Evolutionary conservation across 495 filamentous ascomycete genomes (phyloP), one percentile per base, ranked within the genome.

Genomic region (Bombardia bombarda): DNA sequence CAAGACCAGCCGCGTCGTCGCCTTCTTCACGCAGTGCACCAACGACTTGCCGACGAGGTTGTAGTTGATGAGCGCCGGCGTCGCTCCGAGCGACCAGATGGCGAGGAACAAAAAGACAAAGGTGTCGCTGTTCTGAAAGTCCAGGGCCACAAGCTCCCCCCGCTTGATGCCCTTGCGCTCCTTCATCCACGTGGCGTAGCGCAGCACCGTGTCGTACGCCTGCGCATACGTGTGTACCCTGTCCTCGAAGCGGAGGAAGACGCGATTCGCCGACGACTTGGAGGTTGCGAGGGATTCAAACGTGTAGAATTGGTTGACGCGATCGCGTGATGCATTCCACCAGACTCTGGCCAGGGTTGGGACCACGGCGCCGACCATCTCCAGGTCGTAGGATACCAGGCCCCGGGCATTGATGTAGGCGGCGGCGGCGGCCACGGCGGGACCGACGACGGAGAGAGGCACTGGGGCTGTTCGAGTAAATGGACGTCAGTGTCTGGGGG

Each of bases 1-100:
- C 3, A 98, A 43, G 17, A 95, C 49, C 3, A 97, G 58, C 10
- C 77, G 69, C 2, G 88, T 69, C 0, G 77, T 81, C 0, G 86
- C 84, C 7, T 78, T 75, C 40, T 71, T 79, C 12, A 97, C 69
- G 38, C 84, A 90, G 60, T 98, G 90, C 21, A 81, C 57, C 45
- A 98, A 65, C 2, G 90, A 73, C 21, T 86, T 77, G 10, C 82
- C 84, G 2, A 72, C 70, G 33, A 97, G 60, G 52, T 96, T 97
- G 62, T 92, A 94, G 60, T 98, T 98, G 66, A 98, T 84, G 46
- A 93, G 86, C 0, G 90, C 92, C n/a, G 90, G 89, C 20, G 75
- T 77, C 0, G 86, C 90, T 0, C 92, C 92, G 31, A 97, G 79
- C 14, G 82, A 79, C 90, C 90, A 96, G 23, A 96, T 62, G 0